Evolutionary conservation across 441 rosid genomes (phyloP).

Genomic region (Adansonia rubrostipa): DNA sequence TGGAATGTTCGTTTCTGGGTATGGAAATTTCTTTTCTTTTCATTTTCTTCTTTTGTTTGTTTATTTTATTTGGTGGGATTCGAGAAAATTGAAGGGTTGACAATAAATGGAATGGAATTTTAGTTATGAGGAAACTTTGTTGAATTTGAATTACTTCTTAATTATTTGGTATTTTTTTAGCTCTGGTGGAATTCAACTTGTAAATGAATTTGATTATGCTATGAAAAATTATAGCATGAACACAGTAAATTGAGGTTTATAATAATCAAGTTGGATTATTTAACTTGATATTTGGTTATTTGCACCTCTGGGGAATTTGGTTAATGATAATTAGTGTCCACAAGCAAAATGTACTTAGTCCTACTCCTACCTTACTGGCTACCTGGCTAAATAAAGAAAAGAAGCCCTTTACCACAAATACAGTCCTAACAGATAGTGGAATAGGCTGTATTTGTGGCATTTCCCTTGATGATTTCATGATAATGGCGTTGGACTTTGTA

Average conservation of each 20-base stretch:
- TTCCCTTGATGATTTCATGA: not conserved
- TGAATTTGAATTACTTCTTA: not conserved
- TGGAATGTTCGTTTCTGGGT: slow-evolving; percentile 87
- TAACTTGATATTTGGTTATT: not conserved
- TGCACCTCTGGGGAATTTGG: not conserved
- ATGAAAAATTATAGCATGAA: not conserved
- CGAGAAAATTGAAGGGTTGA: not conserved
- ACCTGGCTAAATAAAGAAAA: not conserved
- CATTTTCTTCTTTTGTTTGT: not conserved
- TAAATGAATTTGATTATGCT: not conserved
- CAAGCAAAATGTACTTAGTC: not conserved
- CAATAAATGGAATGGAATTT: not conserved
- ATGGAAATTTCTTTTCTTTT: not conserved
- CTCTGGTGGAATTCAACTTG: not conserved
- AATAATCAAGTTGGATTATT: not conserved
- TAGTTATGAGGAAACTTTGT: not conserved
- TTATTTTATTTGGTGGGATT: not conserved
- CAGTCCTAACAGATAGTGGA: not conserved
- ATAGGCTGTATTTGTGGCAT: not conserved
- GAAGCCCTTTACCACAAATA: not conserved
- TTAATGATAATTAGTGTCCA: not conserved
- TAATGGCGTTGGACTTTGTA: not conserved
- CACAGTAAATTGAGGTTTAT: not conserved
- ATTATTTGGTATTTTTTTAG: slow-evolving; percentile 5
- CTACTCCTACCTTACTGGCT: not conserved